A percentile compares a stretch with the other conserved stretches of the same genome.
Conservation (phyloP, 176 grass and related monocot genomes). For the Zea luxurians region DNA sequence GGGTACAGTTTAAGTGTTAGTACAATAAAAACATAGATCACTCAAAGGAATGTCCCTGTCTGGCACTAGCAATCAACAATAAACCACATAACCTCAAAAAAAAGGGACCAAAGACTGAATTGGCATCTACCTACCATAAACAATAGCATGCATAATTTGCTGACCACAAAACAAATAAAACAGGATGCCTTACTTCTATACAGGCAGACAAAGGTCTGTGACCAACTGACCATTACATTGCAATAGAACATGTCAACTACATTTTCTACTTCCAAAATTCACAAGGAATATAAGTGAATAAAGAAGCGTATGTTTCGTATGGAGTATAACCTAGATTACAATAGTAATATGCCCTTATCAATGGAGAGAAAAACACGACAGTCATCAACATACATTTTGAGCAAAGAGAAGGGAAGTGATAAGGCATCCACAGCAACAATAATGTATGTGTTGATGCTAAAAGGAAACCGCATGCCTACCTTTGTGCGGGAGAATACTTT, state of each 20-base stretch:
- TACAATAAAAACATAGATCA: not conserved
- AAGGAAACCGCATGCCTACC: constrained; percentile 28
- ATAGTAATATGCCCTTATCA: not conserved
- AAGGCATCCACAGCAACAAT: not conserved
- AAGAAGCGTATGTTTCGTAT: not conserved
- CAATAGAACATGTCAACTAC: not conserved
- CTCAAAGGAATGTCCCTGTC: not conserved
- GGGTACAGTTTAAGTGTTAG: not conserved
- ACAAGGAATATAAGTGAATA: not conserved
- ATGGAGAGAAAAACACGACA: not conserved
- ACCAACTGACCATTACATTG: not conserved
- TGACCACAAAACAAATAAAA: not conserved
- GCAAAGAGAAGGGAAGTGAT: not conserved
- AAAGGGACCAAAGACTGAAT: not conserved
- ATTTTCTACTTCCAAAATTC: not conserved
- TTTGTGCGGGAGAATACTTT: constrained; percentile 75
- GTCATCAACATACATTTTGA: not conserved
- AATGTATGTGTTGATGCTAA: not conserved
- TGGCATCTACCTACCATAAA: not conserved
- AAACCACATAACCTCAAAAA: not conserved
- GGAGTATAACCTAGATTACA: not conserved
- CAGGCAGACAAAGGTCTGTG: not conserved
- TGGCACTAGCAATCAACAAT: not conserved
- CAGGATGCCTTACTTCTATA: not conserved
- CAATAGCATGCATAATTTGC: constrained; percentile 14